Evolutionary conservation across 1,284 basidiomycete genomes (phyloP).

Genomic region (Ustilago loliicola): DNA sequence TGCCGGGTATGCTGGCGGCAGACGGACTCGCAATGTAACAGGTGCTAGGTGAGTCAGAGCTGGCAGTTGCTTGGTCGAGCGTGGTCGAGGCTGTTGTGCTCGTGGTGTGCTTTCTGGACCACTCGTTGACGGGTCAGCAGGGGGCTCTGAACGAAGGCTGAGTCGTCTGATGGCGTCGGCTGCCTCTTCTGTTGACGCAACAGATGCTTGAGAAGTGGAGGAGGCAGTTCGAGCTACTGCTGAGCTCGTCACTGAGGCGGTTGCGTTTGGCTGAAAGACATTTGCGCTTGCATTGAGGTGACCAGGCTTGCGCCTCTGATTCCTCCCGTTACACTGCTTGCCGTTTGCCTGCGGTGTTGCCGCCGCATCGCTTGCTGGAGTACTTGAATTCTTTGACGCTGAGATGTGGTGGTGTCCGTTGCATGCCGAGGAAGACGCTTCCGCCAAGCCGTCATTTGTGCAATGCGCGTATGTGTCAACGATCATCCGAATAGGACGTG

Average conservation of each 20-base stretch:
- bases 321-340: neutral
- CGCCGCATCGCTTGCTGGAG: neutral
- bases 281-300: constrained; percentile 26
- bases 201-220: neutral
- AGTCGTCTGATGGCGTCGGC: constrained; percentile 1
- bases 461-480: constrained; percentile 24
- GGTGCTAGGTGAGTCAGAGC: constrained; percentile 39
- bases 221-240: neutral
- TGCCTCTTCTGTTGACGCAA: neutral
- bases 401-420: neutral
- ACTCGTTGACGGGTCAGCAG: neutral
- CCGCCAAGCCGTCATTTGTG: neutral
- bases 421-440: constrained; percentile 5
- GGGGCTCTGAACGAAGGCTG: neutral
- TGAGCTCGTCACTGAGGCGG: neutral
- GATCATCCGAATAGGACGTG: constrained; percentile 23
- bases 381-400: neutral
- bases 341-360: neutral
- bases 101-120: neutral
- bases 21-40: constrained; percentile 25
- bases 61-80: constrained; percentile 12
- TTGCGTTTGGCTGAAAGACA: constrained; percentile 21
- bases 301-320: neutral
- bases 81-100: neutral
- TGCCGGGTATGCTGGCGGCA: constrained; percentile 39